Evolutionary conservation across 2,329 filamentous ascomycete species (phyloP), one percentile per base, ranked within the genome.

Genomic region (Rosellinia necatrix): DNA sequence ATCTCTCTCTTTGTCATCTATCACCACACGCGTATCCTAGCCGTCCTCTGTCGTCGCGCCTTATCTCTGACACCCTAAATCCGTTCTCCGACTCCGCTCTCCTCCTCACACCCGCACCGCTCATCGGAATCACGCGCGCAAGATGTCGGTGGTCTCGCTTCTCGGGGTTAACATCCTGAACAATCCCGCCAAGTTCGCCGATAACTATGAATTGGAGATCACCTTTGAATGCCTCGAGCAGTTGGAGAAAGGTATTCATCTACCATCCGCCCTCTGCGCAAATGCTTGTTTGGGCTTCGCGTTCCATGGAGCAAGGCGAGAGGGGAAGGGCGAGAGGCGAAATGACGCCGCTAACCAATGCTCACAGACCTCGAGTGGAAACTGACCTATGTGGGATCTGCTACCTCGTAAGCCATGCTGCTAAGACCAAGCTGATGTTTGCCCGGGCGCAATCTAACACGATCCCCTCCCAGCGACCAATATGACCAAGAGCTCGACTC

Each of bases 401-500:
- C 96, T 62, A 97, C 93, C 54, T 96, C 91, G 90, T 96, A 81
- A 80, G 89, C 82, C 65, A 13, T 29, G 10, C 22, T 12, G 4
- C n/a, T 17, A 21, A n/a, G 10, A 13, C n/a, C 21, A 7, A 9
- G 25, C 5, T 24, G 7, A 4, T 17, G 15, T 30, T 10, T 50
- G 49, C 49, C 51, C 53, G 41, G 49, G 54, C 49, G 44, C 46
- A 32, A 53, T 47, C 42, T 69, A 54, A 59, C 53, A 17, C 27
- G 32, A 27, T 46, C 43, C 51, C 40, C n/a, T 13, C 30, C 19
- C 65, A 96, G 91, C 60, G 92, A 94, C 72, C 92, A 97, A 74
- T 92, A 97, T 73, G 94, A 99, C 72, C 94, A 99, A 77, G 94
- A 97, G 76, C 92, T 99, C 67, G 94, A 99, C 76, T 92, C 91